A percentile compares a stretch with the other conserved stretches of the same genome.
Evolutionary conservation across 768 basidiomycete genomes (phyloP).

Genomic region (Guyanaporus albipodus): DNA sequence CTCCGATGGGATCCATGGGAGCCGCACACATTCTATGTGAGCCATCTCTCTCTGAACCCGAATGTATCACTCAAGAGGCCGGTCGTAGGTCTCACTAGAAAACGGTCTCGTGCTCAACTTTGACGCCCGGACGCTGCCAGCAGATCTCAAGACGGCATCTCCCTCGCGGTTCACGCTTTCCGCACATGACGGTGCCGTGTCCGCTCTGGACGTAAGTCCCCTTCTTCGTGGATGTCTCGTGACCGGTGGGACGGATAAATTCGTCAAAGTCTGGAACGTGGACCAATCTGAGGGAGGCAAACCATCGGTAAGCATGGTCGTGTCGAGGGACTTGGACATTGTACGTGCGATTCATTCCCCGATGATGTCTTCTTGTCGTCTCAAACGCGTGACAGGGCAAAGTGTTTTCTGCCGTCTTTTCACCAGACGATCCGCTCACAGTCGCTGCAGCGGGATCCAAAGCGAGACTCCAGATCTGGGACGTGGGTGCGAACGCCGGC

Average conservation of each 20-base stretch:
- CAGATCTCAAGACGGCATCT: constrained; percentile 57
- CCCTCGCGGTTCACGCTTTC: constrained; percentile 83
- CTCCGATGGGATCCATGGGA: constrained; percentile 97
- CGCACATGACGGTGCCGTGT: constrained; percentile 89
- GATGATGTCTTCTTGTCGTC: neutral
- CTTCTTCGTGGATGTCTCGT: constrained; percentile 86
- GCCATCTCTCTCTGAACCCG: constrained; percentile 23
- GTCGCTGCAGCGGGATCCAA: constrained; percentile 93
- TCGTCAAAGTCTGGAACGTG: constrained; percentile 96
- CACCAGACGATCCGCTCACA: constrained; percentile 92
- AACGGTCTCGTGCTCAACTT: constrained; percentile 92
- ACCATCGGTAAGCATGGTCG: constrained; percentile 77
- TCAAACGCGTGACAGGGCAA: constrained; percentile 63
- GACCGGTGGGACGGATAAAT: constrained; percentile 93
- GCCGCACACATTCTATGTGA: constrained; percentile 77
- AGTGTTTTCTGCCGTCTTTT: constrained; percentile 89
- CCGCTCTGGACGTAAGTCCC: constrained; percentile 87
- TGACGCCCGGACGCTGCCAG: constrained; percentile 80
- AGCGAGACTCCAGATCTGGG: constrained; percentile 94
- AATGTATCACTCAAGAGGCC: neutral
- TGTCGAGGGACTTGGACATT: constrained; percentile 85
- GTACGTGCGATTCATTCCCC: constrained; percentile 43
- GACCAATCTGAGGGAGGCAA: constrained; percentile 61
- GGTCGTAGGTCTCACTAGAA: constrained; percentile 81
- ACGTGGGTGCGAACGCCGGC: constrained; percentile 79